Base-by-base conservation (phyloP, 164 flowering plant genomes). In the Paratinospora sagittata region DNA sequence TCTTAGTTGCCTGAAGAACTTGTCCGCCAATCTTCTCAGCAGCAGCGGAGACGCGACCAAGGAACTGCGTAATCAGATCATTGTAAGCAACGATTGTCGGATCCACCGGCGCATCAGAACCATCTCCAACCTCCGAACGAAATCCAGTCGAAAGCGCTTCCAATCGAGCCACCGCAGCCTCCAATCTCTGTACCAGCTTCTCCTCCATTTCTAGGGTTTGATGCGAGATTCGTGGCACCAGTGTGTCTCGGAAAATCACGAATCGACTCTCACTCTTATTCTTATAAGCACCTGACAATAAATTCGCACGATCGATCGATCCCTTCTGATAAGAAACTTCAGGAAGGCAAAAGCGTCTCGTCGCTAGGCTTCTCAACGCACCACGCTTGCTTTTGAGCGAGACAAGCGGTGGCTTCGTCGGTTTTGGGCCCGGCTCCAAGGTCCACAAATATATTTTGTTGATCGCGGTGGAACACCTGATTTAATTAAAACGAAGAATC, bases 21-120 rank as follows among this genome's bases (percentile, higher is more conserved):
- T 89, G 80, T 12, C 93, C 99, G 0, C 99, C 99, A 58, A 96
- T 93, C 86, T 87, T 89, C 86, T 83, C 92, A 14, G 89, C 97
- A 5, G 90, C 92, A 6, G 72, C 71, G 13, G 80, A 78, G 77
- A 93, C 81, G 86, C 85, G 84, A 70, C 74, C 85, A 6, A 89
- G 63, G 62, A 27, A 82, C 79, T 82, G 72, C 67, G 73, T 66
- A 66, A 80, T 77, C 69, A 93, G 72, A 82, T 91, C 97, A 14
- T 84, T 92, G 34, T 76, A 96, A 17, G 96, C 98, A 55, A 67
- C 47, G 68, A 93, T 88, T 67, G 97, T 70, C 58, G 97, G 97
- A 84, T 93, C 79, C 6, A 68, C 10, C 17, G 72, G 49, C 5
- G 58, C 75, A 27, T 71, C 81, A 8, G 30, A 34, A 13, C 14